Base-by-base conservation (phyloP, 2,329 filamentous ascomycete species). In the Fusarium annulatum region DNA sequence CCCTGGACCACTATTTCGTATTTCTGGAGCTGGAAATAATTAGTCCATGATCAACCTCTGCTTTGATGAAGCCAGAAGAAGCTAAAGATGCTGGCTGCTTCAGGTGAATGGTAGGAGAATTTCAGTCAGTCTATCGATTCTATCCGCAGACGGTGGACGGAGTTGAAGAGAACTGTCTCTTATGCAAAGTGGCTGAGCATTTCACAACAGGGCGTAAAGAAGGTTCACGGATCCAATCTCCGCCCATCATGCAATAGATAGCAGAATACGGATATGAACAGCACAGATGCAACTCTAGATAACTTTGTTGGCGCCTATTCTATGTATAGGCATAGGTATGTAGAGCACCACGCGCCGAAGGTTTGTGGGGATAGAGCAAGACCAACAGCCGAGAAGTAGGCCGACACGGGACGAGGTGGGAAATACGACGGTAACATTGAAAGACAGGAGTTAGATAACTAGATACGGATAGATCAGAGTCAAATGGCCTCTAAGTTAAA, bases 41-140 rank as follows among this genome's bases (percentile, higher is more conserved):
- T 33, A 67, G 71, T 43, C 61, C 59, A 56, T 41, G 46, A 55
- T 39, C 69, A 64, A 60, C 49, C 45, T 59, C 41, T 67, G 67
- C 67, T 69, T 58, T 53, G 55, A 43, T 46, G 43, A 67, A 65
- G 64, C 58, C 52, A 63, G 36, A 61, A 68, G 67, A 43, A 56
- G 43, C 71, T 63, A 71, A 52, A 42, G 61, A 51, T 51, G 57
- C 39, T 66, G 67, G 68, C 57, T 75, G 76, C 76, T 76, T 77
- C 76, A 78, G 76, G 76, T 78, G 76, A 69, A 57, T 59, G 68
- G 48, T 46, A 45, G 52, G 19, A 51, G 36, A 55, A 61, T 46
- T 33, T 18, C 15, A 36, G 28, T 42, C 23, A 33, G 48, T 10
- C 43, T 34, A 66, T 49, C 23, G 34, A 45, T 19, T 55, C 43